phyloP scores from a whole-genome alignment of 2,329 filamentous ascomycete species.

The Xylariaceae sp. region DNA sequence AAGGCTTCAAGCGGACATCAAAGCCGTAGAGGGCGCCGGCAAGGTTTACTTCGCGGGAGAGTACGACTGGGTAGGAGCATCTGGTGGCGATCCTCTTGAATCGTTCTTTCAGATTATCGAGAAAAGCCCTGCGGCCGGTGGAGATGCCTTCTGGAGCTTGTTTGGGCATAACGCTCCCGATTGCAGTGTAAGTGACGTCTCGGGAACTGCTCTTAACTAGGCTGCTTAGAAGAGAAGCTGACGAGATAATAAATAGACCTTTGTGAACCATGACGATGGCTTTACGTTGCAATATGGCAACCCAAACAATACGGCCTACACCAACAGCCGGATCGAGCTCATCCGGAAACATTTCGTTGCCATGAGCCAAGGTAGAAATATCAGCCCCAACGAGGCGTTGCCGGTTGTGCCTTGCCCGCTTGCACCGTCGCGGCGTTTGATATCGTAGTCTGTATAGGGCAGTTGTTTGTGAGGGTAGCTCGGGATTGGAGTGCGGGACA shows the following conservation, averaged over 20 bases:
- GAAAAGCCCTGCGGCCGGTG: conserved; percentile 44
- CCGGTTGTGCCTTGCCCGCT: conserved; percentile 50
- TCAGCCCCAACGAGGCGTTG: conserved; percentile 42
- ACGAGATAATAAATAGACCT: conserved; percentile 40
- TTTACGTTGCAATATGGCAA: conserved; percentile 53
- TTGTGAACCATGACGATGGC: conserved; percentile 53
- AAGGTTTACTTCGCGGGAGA: conserved; percentile 54
- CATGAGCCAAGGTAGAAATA: conserved; percentile 45
- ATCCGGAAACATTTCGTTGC: conserved; percentile 51
- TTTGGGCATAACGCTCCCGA: conserved; percentile 53
- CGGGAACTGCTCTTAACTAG: background rate
- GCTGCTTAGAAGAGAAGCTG: background rate
- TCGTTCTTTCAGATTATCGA: conserved; percentile 51
- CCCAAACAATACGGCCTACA: conserved; percentile 46
- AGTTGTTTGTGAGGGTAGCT: too few species aligned
- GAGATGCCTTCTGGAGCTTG: conserved; percentile 54
- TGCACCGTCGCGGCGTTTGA: too few species aligned
- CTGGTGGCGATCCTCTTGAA: conserved; percentile 42
- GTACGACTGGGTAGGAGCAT: conserved; percentile 51
- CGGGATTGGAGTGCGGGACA: too few species aligned
- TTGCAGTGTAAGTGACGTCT: conserved; percentile 44
- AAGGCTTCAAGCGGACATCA: conserved; percentile 48
- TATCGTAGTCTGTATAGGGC: too few species aligned
- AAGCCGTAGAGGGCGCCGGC: conserved; percentile 41
- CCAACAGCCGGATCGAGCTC: conserved; percentile 47